Percentiles rank a stretch among this genome's conserved stretches.
Evolutionary conservation across 768 basidiomycete genomes (phyloP).

Genomic region (Hygrophorus pudorinus): DNA sequence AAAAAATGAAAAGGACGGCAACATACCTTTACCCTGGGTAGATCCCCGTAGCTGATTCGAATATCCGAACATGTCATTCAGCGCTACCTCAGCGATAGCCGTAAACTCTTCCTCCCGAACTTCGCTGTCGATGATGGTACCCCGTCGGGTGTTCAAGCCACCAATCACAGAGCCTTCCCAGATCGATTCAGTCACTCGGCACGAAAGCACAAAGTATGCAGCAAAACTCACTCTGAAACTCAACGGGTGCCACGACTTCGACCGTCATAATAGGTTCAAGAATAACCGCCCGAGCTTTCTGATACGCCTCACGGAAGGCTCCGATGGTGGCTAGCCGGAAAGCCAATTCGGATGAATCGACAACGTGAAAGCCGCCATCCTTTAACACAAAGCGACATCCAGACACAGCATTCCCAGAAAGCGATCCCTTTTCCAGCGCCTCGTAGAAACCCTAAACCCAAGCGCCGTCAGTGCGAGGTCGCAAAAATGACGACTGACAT

Average conservation of each 20-base stretch:
- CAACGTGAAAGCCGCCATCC: conserved; percentile 87
- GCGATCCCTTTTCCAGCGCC: conserved; percentile 81
- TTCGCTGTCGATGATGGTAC: conserved; percentile 92
- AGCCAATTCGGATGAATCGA: conserved; percentile 94
- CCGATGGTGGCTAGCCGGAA: conserved; percentile 87
- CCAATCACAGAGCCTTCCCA: conserved; percentile 76
- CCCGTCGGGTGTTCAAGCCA: conserved; percentile 83
- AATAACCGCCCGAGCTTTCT: conserved; percentile 66
- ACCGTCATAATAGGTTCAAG: conserved; percentile 99
- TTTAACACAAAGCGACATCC: conserved; percentile 81
- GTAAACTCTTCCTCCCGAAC: conserved; percentile 97
- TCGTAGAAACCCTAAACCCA: conserved; percentile 78
- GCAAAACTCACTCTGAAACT: conserved; percentile 73
- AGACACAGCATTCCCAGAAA: conserved; percentile 81
- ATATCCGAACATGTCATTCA: conserved; percentile 99
- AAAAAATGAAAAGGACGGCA: neutral
- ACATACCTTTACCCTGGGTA: conserved; percentile 88
- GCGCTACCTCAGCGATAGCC: conserved; percentile 77
- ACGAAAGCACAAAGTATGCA: neutral
- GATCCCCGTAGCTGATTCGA: conserved; percentile 86
- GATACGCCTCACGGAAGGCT: conserved; percentile 87
- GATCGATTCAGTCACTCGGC: neutral
- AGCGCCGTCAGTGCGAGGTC: neutral
- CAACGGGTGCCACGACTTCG: conserved; percentile 89
- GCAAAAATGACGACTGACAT: conserved; percentile 6